phyloP scores from a whole-genome alignment of 768 basidiomycete species.

The Mycena alexandri region DNA sequence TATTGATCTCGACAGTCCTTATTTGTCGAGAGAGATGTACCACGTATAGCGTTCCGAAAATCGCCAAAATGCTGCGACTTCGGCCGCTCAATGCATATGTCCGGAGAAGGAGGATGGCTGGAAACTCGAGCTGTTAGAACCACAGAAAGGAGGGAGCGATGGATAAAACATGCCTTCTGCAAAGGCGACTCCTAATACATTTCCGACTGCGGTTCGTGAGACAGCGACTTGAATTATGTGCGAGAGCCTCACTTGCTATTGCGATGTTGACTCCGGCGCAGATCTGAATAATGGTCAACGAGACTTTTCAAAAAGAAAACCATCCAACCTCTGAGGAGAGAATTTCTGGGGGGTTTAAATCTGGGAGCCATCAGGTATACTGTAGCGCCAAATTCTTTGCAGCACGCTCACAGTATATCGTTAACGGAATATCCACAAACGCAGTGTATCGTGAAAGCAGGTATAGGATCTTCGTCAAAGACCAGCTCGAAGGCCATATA shows the following conservation, averaged over 20 bases:
- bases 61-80: not conserved
- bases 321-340: not conserved
- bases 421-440: conserved; percentile 19
- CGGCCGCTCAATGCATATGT: conserved; percentile 31
- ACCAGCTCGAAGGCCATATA: conserved; percentile 19
- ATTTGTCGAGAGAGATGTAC: not conserved
- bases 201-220: not conserved
- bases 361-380: not conserved
- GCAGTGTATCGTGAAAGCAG: conserved; percentile 5
- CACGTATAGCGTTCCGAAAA: conserved; percentile 9
- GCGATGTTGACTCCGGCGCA: conserved; percentile 12
- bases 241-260: not conserved
- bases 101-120: conserved; percentile 26
- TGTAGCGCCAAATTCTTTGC: no score
- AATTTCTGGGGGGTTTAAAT: not conserved
- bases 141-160: not conserved
- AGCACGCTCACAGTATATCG: conserved; percentile 12
- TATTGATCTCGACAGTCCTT: not conserved
- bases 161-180: not conserved
- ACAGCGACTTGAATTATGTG: not conserved
- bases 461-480: conserved; percentile 10
- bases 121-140: not conserved
- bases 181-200: conserved; percentile 25
- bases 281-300: not conserved
- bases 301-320: not conserved